These are phyloP conservation scores for Aspergillus mulundensis DNA, from an alignment of 495 filamentous ascomycete species.

Conservation along the genomic window DNA sequence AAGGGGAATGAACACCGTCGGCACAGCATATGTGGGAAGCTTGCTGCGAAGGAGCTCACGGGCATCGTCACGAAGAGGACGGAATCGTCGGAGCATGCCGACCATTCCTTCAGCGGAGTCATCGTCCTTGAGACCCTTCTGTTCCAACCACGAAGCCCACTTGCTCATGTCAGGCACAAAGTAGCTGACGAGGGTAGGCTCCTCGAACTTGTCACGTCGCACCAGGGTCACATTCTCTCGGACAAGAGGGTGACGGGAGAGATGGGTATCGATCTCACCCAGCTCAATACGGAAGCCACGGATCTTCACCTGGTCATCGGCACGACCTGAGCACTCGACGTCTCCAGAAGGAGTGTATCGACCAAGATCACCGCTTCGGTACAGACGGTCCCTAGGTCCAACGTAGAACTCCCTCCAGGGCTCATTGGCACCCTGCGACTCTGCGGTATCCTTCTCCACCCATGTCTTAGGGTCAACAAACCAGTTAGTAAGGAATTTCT, in stretches of 20 bases:
- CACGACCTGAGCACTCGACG: slow-evolving; percentile 71
- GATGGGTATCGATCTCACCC: slow-evolving; percentile 84
- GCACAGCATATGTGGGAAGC: slow-evolving; percentile 78
- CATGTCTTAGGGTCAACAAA: slow-evolving; percentile 75
- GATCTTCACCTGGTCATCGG: slow-evolving; percentile 92
- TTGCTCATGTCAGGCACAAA: slow-evolving; percentile 75
- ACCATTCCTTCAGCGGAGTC: slow-evolving; percentile 51
- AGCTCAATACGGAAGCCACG: slow-evolving; percentile 94
- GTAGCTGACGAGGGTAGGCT: slow-evolving; percentile 85
- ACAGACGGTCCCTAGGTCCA: slow-evolving; percentile 82
- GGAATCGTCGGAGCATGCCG: slow-evolving; percentile 59
- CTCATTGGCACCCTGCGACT: slow-evolving; percentile 28
- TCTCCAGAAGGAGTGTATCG: slow-evolving; percentile 69
- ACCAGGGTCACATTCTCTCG: slow-evolving; percentile 87
- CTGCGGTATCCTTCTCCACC: slow-evolving; percentile 58
- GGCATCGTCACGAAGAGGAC: slow-evolving; percentile 67
- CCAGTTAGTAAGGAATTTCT: slow-evolving; percentile 88
- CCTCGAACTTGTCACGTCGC: slow-evolving; percentile 82
- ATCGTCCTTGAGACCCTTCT: slow-evolving; percentile 49
- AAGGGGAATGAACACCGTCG: slow-evolving; percentile 74
- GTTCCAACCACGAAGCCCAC: slow-evolving; percentile 65
- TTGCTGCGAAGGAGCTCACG: slow-evolving; percentile 70
- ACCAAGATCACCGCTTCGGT: slow-evolving; percentile 79
- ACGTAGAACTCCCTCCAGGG: slow-evolving; percentile 77
- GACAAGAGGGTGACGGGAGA: slow-evolving; percentile 73